Conservation (phyloP, 164 flowering plant genomes). For the Stephania japonica region DNA sequence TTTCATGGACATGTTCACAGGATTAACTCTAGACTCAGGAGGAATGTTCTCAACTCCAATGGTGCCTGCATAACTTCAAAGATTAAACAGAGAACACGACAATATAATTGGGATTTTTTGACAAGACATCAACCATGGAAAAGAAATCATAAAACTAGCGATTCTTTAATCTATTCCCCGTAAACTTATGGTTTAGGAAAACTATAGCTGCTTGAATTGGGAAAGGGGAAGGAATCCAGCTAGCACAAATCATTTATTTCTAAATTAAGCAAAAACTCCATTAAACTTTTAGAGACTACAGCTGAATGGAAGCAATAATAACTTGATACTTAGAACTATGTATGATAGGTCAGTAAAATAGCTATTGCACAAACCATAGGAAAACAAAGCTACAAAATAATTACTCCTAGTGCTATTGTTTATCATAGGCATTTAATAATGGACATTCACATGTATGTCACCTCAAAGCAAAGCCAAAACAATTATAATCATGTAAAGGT, state of each 20-base stretch:
- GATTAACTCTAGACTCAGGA: slow-evolving; percentile 50
- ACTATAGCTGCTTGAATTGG: not conserved
- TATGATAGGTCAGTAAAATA: not conserved
- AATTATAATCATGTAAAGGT: not conserved
- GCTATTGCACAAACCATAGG: not conserved
- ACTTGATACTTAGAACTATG: not conserved
- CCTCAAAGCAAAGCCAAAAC: not conserved
- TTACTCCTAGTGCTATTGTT: not conserved
- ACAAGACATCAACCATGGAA: not conserved
- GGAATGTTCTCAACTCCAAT: slow-evolving; percentile 43
- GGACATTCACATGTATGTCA: not conserved
- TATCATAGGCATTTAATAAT: not conserved
- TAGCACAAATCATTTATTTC: not conserved
- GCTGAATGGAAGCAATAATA: not conserved
- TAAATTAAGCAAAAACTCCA: not conserved
- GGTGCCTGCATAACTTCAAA: slow-evolving; percentile 46
- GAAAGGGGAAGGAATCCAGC: not conserved
- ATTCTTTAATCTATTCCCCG: not conserved
- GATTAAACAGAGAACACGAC: not conserved
- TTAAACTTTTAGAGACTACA: not conserved
- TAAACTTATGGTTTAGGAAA: not conserved
- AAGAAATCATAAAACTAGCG: not conserved
- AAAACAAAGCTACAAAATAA: not conserved
- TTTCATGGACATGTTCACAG: slow-evolving; percentile 57
- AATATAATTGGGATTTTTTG: not conserved